Evolutionary conservation across 2,329 filamentous ascomycete species (phyloP), one percentile per base, ranked within the genome.

Genomic region (Eutypella sp.): DNA sequence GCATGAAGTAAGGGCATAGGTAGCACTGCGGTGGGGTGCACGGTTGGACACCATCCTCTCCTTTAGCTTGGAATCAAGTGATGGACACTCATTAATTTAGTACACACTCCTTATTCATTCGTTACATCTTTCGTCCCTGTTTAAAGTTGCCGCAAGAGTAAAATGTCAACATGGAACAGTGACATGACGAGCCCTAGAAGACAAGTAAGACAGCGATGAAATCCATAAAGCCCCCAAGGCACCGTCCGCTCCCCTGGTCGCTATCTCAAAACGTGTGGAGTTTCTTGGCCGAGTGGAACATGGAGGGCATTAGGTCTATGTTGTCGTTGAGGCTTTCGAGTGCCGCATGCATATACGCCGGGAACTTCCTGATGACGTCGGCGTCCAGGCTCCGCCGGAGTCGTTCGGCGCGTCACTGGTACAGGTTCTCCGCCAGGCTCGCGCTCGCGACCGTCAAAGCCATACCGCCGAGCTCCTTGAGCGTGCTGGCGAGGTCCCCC

Each of bases 241-340:
- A n/a, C n/a, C n/a, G n/a, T n/a, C n/a, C n/a, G n/a, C 25, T 29
- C 13, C 25, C 13, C 13, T 29, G 25, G 7, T 13, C 25, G 7
- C 25, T 13, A 29, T 29, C 25, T 29, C 25, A 66, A 47, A 64
- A 64, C 57, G 64, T 63, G 42, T 64, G 61, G 16, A 64, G 48
- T 46, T 49, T 54, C 44, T 56, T 58, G 3, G 57, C 54, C 16
- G 61, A 61, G 46, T 63, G 55, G 48, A 59, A 65, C 61, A 66
- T 62, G 15, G 57, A 53, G 38, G 60, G 60, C 42, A 63, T 49
- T 19, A 65, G 48, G 45, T 59, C 56, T 52, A 55, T 59, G 41
- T 61, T 65, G 20, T 64, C 60, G 37, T 65, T 55, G 44, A 66
- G 51, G 41, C 57, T 61, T 44, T 62, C 51, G 37, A 65, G 53